Evolutionary conservation across 257 asterid species (phyloP).

Genomic region (Petrea volubilis): DNA sequence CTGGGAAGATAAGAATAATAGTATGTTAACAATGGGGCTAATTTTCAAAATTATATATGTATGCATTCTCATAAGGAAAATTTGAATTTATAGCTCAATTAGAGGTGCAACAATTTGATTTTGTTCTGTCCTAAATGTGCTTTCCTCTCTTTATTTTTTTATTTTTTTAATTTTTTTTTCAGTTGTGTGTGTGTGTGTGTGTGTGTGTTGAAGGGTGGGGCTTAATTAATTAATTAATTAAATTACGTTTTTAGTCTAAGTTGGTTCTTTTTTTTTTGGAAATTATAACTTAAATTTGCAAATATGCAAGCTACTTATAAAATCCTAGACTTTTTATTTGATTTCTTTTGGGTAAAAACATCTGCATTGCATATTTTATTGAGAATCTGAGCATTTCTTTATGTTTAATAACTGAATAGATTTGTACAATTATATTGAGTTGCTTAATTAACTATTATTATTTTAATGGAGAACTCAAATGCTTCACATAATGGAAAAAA

Average conservation of each 20-base stretch:
- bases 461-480: background rate
- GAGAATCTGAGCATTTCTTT: background rate
- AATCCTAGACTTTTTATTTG: background rate
- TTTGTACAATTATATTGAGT: background rate
- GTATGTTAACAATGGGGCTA: background rate
- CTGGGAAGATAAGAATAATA: background rate
- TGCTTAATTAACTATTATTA: background rate
- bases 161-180: too few relatives aligned
- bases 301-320: background rate
- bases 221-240: background rate
- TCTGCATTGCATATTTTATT: background rate
- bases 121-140: background rate
- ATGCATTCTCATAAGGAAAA: too few relatives aligned
- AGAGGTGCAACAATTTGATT: constrained; percentile 4
- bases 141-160: background rate
- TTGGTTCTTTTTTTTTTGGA: background rate
- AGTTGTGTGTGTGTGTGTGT: constrained; percentile 7
- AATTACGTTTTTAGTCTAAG: background rate
- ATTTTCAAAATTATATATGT: background rate
- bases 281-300: background rate
- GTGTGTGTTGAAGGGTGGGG: background rate
- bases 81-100: constrained; percentile 7
- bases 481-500: background rate
- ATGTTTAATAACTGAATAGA: background rate
- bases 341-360: background rate